Percentiles rank a stretch among this genome's conserved stretches.
phyloP scores from a whole-genome alignment of 345 rosid species.

The Populus pruinosa region DNA sequence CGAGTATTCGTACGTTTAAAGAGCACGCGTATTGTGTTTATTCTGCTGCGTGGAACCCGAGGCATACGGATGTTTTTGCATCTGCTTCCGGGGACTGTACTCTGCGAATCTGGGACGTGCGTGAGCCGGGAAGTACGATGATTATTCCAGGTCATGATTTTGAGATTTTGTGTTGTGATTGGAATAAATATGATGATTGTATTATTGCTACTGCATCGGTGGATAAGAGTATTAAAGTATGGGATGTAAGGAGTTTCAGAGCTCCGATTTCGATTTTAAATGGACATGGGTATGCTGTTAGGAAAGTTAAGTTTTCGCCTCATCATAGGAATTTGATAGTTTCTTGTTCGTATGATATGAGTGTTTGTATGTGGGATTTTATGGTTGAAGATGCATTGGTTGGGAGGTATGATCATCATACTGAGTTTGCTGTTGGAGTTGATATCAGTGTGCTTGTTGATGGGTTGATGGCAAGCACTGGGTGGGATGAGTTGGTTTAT shows the following conservation, averaged over 20 bases:
- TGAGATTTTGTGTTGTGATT: conserved; percentile 75
- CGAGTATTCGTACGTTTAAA: conserved; percentile 75
- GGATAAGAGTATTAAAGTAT: conserved; percentile 68
- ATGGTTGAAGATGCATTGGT: conserved; percentile 89
- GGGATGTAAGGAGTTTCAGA: conserved; percentile 82
- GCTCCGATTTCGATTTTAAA: conserved; percentile 65
- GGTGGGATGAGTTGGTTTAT: conserved; percentile 92
- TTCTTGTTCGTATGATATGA: conserved; percentile 89
- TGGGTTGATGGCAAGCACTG: conserved; percentile 81
- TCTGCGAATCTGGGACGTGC: conserved; percentile 75
- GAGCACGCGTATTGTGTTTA: conserved; percentile 92
- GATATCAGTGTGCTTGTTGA: conserved; percentile 96
- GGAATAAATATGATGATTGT: conserved; percentile 95
- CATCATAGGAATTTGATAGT: conserved; percentile 65
- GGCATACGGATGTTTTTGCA: conserved; percentile 85
- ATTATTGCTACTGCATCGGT: conserved; percentile 71
- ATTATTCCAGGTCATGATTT: conserved; percentile 82
- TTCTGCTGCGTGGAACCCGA: conserved; percentile 79
- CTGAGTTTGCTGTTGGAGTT: conserved; percentile 80
- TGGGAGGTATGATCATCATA: conserved; percentile 80
- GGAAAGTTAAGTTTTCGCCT: conserved; percentile 84
- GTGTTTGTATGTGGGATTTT: conserved; percentile 79
- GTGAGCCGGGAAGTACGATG: conserved; percentile 91
- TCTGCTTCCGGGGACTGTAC: conserved; percentile 93
- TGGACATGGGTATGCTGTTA: conserved; percentile 83